phyloP scores from a whole-genome alignment of 768 basidiomycete species.

The Xerocomus brunneocitrinus region DNA sequence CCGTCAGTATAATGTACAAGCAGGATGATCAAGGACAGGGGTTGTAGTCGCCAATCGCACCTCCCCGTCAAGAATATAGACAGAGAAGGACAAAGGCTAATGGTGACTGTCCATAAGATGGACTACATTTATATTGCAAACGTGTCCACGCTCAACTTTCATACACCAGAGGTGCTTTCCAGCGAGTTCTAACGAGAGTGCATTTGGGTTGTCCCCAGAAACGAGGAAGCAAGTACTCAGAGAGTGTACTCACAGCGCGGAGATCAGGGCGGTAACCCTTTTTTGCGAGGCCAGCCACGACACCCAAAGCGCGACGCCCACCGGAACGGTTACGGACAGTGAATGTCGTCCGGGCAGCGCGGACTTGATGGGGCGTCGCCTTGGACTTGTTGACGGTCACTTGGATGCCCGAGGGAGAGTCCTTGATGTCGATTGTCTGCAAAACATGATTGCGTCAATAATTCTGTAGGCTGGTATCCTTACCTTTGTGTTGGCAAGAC shows the following conservation, averaged over 20 bases:
- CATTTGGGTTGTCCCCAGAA: conserved; percentile 31
- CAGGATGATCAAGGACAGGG: conserved; percentile 17
- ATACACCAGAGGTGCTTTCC: conserved; percentile 59
- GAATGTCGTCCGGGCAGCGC: conserved; percentile 43
- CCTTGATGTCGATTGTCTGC: conserved; percentile 64
- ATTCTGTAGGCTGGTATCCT: background rate
- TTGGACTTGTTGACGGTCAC: conserved; percentile 65
- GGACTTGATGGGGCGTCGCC: conserved; percentile 48
- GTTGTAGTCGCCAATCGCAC: conserved; percentile 23
- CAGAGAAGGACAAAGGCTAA: conserved; percentile 26
- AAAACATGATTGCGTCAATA: background rate
- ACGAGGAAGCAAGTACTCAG: background rate
- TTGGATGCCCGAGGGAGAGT: conserved; percentile 51
- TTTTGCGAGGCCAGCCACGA: conserved; percentile 55
- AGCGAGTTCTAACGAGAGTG: conserved; percentile 94
- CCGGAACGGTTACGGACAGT: conserved; percentile 67
- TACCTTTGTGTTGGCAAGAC: conserved; percentile 81
- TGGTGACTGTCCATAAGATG: conserved; percentile 19
- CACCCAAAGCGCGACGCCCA: conserved; percentile 62
- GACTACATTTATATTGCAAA: conserved; percentile 64
- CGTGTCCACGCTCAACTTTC: conserved; percentile 93
- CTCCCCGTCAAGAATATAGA: conserved; percentile 29
- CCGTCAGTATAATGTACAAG: conserved; percentile 46
- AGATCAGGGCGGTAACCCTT: conserved; percentile 76
- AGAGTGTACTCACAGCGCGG: conserved; percentile 55